A percentile compares a stretch with the other conserved stretches of the same genome.
Conservation (phyloP, 208 protist species). For the Leishmania gerbilli region DNA sequence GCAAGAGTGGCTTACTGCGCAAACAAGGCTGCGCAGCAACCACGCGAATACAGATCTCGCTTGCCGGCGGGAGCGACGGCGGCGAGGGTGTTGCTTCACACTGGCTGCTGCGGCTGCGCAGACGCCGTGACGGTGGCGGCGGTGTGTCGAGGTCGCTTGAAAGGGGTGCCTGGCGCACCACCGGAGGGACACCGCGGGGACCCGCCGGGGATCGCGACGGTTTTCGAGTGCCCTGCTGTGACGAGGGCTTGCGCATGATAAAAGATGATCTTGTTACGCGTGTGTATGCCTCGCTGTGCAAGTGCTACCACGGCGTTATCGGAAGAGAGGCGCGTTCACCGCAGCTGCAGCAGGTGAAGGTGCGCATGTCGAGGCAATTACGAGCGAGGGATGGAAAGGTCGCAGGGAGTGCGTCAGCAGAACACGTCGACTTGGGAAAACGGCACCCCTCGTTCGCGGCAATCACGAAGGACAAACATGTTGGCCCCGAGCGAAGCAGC, state of each 20-base stretch:
- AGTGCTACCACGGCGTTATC: not conserved
- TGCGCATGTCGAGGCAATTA: not conserved
- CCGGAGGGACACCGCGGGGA: not conserved
- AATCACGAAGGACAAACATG: not conserved
- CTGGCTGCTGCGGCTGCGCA: not conserved
- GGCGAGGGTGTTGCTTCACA: not conserved
- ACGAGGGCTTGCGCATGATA: not conserved
- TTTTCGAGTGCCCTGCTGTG: no score
- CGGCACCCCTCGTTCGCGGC: no score
- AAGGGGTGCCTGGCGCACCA: no score
- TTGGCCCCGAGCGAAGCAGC: not conserved
- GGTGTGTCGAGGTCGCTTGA: not conserved
- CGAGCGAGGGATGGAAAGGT: not conserved
- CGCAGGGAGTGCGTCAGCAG: not conserved
- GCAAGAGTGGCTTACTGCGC: conserved; percentile 8
- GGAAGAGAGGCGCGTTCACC: not conserved
- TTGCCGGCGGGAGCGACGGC: not conserved
- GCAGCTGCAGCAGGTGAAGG: not conserved
- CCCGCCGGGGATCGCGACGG: not conserved
- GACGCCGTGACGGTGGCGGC: conserved; percentile 4
- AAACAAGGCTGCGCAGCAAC: conserved; percentile 1
- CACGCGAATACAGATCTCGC: not conserved
- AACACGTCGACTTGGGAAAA: no score
- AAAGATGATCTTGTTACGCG: not conserved
- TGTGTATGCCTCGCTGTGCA: not conserved